Percentiles rank a stretch among this genome's conserved stretches.
phyloP scores from a whole-genome alignment of 2,329 filamentous ascomycete genomes.

The Colletotrichum sp. region DNA sequence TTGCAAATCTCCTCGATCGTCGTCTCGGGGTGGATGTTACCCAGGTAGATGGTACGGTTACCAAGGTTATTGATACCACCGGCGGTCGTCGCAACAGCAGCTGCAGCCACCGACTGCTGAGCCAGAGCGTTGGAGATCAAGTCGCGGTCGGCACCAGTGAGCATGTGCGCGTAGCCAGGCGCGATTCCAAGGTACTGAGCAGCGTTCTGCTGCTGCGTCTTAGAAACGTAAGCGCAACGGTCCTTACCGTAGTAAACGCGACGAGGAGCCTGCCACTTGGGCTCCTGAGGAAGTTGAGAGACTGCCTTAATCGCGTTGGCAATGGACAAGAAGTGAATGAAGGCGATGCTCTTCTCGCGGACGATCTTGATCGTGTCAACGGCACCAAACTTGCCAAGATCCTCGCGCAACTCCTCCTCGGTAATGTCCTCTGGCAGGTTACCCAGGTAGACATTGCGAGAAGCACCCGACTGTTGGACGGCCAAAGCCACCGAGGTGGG shows the following conservation, averaged over 20 bases:
- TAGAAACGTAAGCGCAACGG: constrained; percentile 96
- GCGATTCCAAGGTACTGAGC: constrained; percentile 98
- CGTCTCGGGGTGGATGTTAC: constrained; percentile 98
- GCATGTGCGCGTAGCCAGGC: constrained; percentile 92
- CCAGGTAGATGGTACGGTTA: constrained; percentile 96
- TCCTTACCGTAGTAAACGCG: constrained; percentile 99
- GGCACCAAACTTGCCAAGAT: constrained; percentile 93
- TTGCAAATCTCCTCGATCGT: constrained; percentile 99
- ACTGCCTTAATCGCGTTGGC: constrained; percentile 99
- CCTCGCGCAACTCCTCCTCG: constrained; percentile 92
- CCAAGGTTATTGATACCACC: constrained; percentile 97
- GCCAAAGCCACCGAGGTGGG: constrained; percentile 97
- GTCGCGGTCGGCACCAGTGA: constrained; percentile 95
- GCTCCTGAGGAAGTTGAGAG: constrained; percentile 91
- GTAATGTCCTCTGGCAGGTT: constrained; percentile 89
- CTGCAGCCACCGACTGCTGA: constrained; percentile 96
- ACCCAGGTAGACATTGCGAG: constrained; percentile 94
- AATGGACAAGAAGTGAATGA: constrained; percentile 96
- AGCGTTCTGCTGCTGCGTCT: constrained; percentile 99
- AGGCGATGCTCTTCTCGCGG: constrained; percentile 96
- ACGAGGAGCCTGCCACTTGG: constrained; percentile 94
- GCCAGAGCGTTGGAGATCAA: constrained; percentile 95
- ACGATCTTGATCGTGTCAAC: constrained; percentile 99
- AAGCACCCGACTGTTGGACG: constrained; percentile 96
- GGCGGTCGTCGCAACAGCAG: constrained; percentile 93